Evolutionary conservation across 2,329 filamentous ascomycete species (phyloP).

Genomic region (Venturiaceae sp.): DNA sequence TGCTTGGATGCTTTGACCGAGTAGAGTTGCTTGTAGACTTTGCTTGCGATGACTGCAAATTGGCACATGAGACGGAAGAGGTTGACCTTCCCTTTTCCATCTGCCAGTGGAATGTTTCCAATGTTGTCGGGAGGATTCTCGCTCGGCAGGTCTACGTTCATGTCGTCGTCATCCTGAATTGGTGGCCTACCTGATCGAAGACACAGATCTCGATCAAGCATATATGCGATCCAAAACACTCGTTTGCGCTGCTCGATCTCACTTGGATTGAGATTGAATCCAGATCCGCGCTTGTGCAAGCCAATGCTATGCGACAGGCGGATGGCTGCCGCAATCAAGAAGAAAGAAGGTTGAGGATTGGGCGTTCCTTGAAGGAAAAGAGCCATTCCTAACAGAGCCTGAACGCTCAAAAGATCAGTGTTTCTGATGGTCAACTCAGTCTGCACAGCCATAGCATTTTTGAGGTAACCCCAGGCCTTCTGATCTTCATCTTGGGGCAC

Average conservation of each 20-base stretch:
- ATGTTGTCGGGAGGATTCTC: slow-evolving; percentile 87
- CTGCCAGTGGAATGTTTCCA: slow-evolving; percentile 82
- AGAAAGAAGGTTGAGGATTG: slow-evolving; percentile 89
- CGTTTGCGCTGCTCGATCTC: slow-evolving; percentile 85
- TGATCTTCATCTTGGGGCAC: slow-evolving; percentile 86
- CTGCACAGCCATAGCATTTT: slow-evolving; percentile 91
- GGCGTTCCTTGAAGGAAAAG: slow-evolving; percentile 93
- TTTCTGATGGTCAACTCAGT: slow-evolving; percentile 92
- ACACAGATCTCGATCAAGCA: slow-evolving; percentile 66
- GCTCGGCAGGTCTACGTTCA: slow-evolving; percentile 93
- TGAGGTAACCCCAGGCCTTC: slow-evolving; percentile 90
- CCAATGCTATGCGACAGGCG: slow-evolving; percentile 88
- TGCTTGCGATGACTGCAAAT: slow-evolving; percentile 84
- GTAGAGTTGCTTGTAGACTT: slow-evolving; percentile 88
- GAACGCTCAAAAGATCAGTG: slow-evolving; percentile 87
- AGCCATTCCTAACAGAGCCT: slow-evolving; percentile 86
- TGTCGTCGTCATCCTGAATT: slow-evolving; percentile 68
- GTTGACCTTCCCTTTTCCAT: slow-evolving; percentile 89
- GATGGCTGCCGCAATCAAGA: slow-evolving; percentile 84
- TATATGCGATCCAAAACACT: slow-evolving; percentile 69
- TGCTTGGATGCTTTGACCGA: slow-evolving; percentile 87
- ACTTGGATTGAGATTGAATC: slow-evolving; percentile 85
- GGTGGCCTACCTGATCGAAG: slow-evolving; percentile 63
- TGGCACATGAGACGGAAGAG: slow-evolving; percentile 89
- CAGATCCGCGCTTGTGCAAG: slow-evolving; percentile 83